Base-by-base conservation (phyloP, 1,284 basidiomycete genomes). In the Trichosporon inkin region DNA sequence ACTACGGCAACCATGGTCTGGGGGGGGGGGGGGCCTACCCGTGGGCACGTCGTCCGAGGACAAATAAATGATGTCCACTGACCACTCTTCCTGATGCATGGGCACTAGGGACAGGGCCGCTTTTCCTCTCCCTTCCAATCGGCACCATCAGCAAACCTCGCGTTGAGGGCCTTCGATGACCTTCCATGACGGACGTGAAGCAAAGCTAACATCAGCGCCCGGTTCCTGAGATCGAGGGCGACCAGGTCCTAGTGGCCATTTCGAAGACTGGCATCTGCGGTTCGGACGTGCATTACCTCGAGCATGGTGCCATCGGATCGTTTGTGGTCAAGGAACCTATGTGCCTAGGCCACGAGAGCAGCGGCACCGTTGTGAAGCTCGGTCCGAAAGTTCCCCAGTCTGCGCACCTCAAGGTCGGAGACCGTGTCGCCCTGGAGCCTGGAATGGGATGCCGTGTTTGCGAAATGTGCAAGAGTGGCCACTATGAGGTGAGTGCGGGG, bases 181-280 rank as follows among this genome's bases (percentile, higher is more conserved):
- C 28, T 32, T 32, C 28, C 28, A 32, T 32, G 28, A 8, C 8
- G 28, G 4, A 4, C 8, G 28, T 41, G 55, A 11, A 3, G n/a
- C 6, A 8, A 1, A 2, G 34, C 59, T 60, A 35, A 57, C 38
- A 20, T 1, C 61, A 90, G 68, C 83, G 90, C 6, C 86, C 88
- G 10, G 83, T 96, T 64, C 91, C 91, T 37, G 83, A 88, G 63
- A 88, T 90, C 66, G 79, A 80, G 35, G 83, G 82, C 60, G 83
- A 89, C 69, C 88, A 96, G 71, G 92, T 94, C 47, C 85, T 97
- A 36, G 85, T 99, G 55, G 84, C 89, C 69, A 88, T 97, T 47
- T 89, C 90, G 77, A 93, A 95, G 79, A 93, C 92, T n/a, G 90
- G 91, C 57, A 91, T 94, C 67, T 95, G 92, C 77, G 90, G 91